Percentiles rank a stretch among this genome's conserved stretches.
phyloP scores from a whole-genome alignment of 2,329 filamentous ascomycete genomes.

The Cadophora malorum region DNA sequence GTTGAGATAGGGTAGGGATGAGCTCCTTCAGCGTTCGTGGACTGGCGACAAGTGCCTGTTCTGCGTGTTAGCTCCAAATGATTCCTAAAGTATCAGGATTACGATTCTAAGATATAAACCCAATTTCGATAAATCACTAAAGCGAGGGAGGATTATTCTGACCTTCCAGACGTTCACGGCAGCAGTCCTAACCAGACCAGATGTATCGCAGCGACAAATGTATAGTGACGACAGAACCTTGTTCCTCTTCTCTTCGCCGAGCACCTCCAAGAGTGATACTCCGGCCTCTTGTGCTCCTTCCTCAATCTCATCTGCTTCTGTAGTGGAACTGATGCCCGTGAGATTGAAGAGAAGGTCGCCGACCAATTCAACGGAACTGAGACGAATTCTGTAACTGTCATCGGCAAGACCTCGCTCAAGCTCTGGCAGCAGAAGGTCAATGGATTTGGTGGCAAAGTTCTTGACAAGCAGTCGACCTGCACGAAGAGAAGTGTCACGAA shows the following conservation, averaged over 20 bases:
- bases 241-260: constrained; percentile 95
- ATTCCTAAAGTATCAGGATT: constrained; percentile 6
- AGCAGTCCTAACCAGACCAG: constrained; percentile 85
- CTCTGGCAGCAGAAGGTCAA: constrained; percentile 92
- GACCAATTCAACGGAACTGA: constrained; percentile 97
- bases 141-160: background rate
- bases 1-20: constrained; percentile 90
- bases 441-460: constrained; percentile 94
- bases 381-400: constrained; percentile 95
- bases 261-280: constrained; percentile 89
- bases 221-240: constrained; percentile 97
- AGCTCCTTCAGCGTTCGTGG: constrained; percentile 94
- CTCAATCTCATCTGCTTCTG: constrained; percentile 80
- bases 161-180: constrained; percentile 97
- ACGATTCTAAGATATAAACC: background rate
- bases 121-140: background rate
- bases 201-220: constrained; percentile 97
- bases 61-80: constrained; percentile 49
- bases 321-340: constrained; percentile 86
- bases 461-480: constrained; percentile 95
- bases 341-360: constrained; percentile 98
- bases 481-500: constrained; percentile 93
- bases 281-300: constrained; percentile 83
- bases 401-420: constrained; percentile 96
- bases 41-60: constrained; percentile 23